Evolutionary conservation across 768 basidiomycete species (phyloP).

Genomic region (Cytidiella melzeri): DNA sequence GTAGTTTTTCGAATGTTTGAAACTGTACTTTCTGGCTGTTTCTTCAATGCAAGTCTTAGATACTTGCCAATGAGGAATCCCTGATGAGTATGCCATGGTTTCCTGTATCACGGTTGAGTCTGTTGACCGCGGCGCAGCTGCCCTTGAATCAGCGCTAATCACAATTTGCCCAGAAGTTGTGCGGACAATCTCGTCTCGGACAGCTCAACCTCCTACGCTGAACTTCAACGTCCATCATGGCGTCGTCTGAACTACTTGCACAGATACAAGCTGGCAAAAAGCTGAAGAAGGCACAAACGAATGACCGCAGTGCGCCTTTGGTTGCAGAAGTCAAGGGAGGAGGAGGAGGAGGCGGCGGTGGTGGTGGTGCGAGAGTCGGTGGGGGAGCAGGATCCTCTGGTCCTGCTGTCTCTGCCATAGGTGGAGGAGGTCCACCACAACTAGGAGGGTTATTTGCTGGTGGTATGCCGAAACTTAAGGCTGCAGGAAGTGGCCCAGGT

Average conservation of each 20-base stretch:
- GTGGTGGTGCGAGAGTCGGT: constrained; percentile 35
- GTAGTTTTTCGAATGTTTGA: no score
- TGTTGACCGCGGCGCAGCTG: no score
- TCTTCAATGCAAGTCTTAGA: no score
- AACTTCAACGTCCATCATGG: constrained; percentile 40
- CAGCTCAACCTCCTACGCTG: neutral
- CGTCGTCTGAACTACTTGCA: constrained; percentile 67
- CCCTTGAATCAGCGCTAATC: no score
- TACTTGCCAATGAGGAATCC: no score
- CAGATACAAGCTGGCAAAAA: constrained; percentile 79
- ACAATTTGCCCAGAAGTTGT: no score
- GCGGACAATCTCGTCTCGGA: neutral
- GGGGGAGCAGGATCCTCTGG: constrained; percentile 29
- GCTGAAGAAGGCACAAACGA: constrained; percentile 77
- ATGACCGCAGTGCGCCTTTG: constrained; percentile 70
- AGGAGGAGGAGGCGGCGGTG: constrained; percentile 28
- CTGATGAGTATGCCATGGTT: no score
- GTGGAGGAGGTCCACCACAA: constrained; percentile 58
- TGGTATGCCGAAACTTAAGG: constrained; percentile 86
- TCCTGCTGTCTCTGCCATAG: constrained; percentile 13
- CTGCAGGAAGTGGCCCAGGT: constrained; percentile 62
- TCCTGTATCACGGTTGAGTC: no score
- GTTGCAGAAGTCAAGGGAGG: constrained; percentile 42
- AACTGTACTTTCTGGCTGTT: no score
- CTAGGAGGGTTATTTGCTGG: constrained; percentile 84